Evolutionary conservation across 805 yeast species (phyloP), one percentile per base, ranked within the genome.

Genomic region (Yarrowia sp.): DNA sequence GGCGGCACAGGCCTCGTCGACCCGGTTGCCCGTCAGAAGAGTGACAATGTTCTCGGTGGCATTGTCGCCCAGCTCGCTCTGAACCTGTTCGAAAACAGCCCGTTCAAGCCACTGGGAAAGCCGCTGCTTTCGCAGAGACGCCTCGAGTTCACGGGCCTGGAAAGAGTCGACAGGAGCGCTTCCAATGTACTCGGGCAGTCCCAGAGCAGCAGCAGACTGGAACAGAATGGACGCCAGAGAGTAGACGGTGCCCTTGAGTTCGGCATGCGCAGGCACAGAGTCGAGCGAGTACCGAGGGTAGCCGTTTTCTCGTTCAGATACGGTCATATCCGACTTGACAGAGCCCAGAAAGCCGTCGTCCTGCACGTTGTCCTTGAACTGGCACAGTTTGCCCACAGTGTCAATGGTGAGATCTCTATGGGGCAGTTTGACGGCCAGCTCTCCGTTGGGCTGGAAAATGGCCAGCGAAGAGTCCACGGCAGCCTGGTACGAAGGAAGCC

Each of bases 1-100:
- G 2, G 79, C 69, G 38, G 81, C 79, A 7, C 87, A 80, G 0
- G 98, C 98, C 34, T 80, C 80, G 9, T 82, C 79, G 36, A 91
- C 73, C 68, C 88, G 85, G 66, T 89, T 87, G 5, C 84, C 79
- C 39, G 74, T 60, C n/a, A 80, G 69, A 13, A 71, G 69, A 3
- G 83, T 73, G 73, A 85, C 87, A 0, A 89, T 81, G 24, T 76
- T 75, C 2, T 17, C 33, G n/a, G 15, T 15, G 17, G 39, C 12
- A 43, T 87, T 88, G 20, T 87, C 78, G 2, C 34, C 43, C 20
- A 61, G 43, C 24, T 61, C 55, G 8, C 17, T 9, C 38, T 61
- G 53, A 4, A 46, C 46, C 9, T 36, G 43, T 2, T 61, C 46
- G 19, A 5, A 46, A 2, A 61, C 55, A 7, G 43, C 55, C 34